Evolutionary conservation across 495 filamentous ascomycete genomes (phyloP).

Genomic region (Hyaloscypha finlandica): DNA sequence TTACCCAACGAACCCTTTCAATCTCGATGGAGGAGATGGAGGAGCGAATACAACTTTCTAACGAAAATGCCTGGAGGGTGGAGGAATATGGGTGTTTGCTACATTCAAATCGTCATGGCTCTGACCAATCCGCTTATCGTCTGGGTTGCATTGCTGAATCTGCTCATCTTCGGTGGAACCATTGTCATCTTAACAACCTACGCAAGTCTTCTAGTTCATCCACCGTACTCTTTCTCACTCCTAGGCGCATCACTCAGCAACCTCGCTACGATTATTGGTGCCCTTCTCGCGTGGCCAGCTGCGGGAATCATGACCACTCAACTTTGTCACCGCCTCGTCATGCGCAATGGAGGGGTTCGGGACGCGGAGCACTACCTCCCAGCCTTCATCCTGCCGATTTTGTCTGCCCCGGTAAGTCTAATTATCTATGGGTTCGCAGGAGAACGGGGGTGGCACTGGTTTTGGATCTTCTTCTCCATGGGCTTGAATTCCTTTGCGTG

Average conservation of each 20-base stretch:
- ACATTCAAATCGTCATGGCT: constrained; percentile 7
- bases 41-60: neutral
- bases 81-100: constrained; percentile 5
- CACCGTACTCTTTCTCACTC: constrained; percentile 40
- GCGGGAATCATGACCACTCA: constrained; percentile 30
- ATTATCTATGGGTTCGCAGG: constrained; percentile 12
- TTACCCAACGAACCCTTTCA: constrained; percentile 7
- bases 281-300: constrained; percentile 39
- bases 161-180: constrained; percentile 38
- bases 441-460: neutral
- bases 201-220: constrained; percentile 33
- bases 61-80: constrained; percentile 2
- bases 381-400: constrained; percentile 14
- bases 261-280: constrained; percentile 36
- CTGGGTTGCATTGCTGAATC: constrained; percentile 42
- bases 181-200: constrained; percentile 43
- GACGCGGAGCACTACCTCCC: constrained; percentile 25
- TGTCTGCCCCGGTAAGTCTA: neutral
- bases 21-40: neutral
- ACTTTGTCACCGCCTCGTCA: neutral
- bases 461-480: constrained; percentile 5
- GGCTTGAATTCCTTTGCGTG: constrained; percentile 10
- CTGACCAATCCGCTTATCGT: constrained; percentile 40
- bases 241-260: constrained; percentile 38
- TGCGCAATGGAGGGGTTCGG: constrained; percentile 14